phyloP scores from a whole-genome alignment of 1,284 basidiomycete genomes.

The Cryptococcus wingfieldii region DNA sequence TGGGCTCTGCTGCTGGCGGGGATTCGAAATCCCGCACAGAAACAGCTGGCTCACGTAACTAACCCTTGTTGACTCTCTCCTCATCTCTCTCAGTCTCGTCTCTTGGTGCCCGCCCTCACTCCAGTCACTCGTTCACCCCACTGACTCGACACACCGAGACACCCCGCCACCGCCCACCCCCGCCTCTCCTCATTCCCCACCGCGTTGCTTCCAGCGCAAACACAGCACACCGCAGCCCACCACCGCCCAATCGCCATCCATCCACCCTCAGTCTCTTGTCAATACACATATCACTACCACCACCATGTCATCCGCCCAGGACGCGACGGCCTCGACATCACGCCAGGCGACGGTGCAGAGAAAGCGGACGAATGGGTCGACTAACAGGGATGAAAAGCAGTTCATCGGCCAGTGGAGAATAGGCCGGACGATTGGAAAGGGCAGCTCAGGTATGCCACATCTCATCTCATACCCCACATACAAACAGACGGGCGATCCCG shows the following conservation, averaged over 20 bases:
- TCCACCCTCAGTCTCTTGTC: background rate
- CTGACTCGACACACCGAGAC: constrained; percentile 19
- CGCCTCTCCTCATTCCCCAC: background rate
- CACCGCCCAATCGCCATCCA: background rate
- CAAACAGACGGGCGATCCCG: background rate
- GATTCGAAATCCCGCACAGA: too few species aligned
- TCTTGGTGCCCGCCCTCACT: constrained; percentile 4
- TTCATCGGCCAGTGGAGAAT: constrained; percentile 87
- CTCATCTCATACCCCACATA: background rate
- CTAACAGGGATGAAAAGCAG: constrained; percentile 10
- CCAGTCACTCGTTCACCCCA: constrained; percentile 13
- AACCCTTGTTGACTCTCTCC: too few species aligned
- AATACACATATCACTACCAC: background rate
- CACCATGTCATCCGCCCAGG: background rate
- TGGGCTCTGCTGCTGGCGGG: too few species aligned
- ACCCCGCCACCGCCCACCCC: background rate
- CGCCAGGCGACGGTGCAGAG: constrained; percentile 12
- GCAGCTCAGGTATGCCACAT: constrained; percentile 66
- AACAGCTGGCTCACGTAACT: too few species aligned
- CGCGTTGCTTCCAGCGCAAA: background rate
- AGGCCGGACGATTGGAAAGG: constrained; percentile 87
- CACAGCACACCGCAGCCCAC: background rate
- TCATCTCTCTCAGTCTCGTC: background rate
- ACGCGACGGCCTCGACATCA: constrained; percentile 9
- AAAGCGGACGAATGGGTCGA: constrained; percentile 15